Evolutionary conservation across 495 filamentous ascomycete species (phyloP).

Genomic region (Cryomyces minteri): DNA sequence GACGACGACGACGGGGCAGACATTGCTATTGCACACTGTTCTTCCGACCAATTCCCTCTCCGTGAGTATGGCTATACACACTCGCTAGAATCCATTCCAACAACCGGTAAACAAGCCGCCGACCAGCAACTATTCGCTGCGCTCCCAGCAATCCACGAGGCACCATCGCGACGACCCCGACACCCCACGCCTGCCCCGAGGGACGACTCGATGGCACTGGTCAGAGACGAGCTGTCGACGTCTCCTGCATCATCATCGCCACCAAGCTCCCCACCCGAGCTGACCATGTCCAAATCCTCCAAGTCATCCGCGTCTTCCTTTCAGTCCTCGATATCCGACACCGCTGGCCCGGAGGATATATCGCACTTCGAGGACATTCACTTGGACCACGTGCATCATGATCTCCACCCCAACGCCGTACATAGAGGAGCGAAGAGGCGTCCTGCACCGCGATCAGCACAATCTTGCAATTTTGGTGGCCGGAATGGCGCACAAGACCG

Average conservation of each 20-base stretch:
- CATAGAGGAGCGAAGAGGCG: not conserved
- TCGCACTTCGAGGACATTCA: constrained; percentile 89
- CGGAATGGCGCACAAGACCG: constrained; percentile 1
- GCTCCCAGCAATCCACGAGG: no score
- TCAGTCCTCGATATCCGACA: constrained; percentile 56
- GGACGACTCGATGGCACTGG: no score
- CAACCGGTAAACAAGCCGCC: no score
- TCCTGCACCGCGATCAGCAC: constrained; percentile 5
- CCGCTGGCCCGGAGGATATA: constrained; percentile 16
- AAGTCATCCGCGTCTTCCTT: constrained; percentile 61
- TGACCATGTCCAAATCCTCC: constrained; percentile 73
- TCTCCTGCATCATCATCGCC: constrained; percentile 2
- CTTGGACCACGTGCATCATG: constrained; percentile 37
- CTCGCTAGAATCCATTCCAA: no score
- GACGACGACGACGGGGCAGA: constrained; percentile 2
- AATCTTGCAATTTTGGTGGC: not conserved
- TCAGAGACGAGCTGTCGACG: no score
- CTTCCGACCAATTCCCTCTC: no score
- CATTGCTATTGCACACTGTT: constrained; percentile 10
- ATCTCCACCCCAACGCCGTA: not conserved
- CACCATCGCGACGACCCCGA: no score
- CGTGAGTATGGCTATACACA: no score
- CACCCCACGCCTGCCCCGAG: no score
- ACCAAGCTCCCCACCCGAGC: constrained; percentile 66
- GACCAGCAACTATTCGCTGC: no score